Base-by-base conservation (phyloP, 441 rosid genomes). In the Aleurites moluccanus region DNA sequence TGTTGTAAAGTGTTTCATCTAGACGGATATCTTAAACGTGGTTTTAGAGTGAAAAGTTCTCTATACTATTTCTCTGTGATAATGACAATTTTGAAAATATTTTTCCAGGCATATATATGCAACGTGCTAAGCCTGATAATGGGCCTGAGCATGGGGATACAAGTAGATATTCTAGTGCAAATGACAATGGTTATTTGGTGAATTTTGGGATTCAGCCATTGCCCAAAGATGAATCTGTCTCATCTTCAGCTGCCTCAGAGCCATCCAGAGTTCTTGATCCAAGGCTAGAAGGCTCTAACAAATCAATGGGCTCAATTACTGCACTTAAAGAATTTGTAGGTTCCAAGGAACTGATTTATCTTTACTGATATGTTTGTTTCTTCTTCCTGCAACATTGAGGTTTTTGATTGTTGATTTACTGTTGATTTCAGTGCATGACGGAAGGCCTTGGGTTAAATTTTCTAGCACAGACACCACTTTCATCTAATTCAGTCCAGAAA, bases 281-380 rank as follows among this genome's bases (percentile, higher is more conserved):
- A 28, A 89, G 97, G 81, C 75, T 85, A 69, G 98, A 92, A 80
- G 88, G 83, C 77, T 83, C 97, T 49, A 88, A 83, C 79, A 88
- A 79, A 79, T 77, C 86, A 72, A 73, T 73, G 59, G 87, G 92
- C 77, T 86, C 98, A 40, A 90, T 96, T 63, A 80, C 88, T 72
- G 89, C 92, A 18, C 97, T 94, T 77, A 91, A 84, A 84, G 98
- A 96, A 85, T 80, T 94, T 81, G 99, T 96, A 77, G 85, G 93
- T 81, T 79, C 78, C 73, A 76, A 38, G 62, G 69, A 73, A 28
- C 72, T 73, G 50, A 20, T 44, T 27, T 56, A 25, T 55, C 65
- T 25, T 55, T 47, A 25, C 44, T 16, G n/a, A 21, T 23, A 7
- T 53, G 25, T 15, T 52, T 50, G 9, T 30, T 68, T 35, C 63